A percentile compares a stretch with the other conserved stretches of the same genome.
Evolutionary conservation across 768 basidiomycete genomes (phyloP).

Genomic region (Sutorius australiensis): DNA sequence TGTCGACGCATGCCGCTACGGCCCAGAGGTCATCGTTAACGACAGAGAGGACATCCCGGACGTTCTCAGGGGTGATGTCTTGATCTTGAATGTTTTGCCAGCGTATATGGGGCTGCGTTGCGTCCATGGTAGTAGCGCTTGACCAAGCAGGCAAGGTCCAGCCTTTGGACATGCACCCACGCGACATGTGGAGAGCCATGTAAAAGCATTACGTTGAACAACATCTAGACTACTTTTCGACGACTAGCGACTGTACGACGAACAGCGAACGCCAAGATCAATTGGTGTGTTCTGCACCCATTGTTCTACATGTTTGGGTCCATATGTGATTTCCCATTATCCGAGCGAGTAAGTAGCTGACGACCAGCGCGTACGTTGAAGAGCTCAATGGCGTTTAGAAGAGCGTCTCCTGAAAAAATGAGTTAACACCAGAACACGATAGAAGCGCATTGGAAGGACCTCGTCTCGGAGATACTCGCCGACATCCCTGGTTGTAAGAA

Average conservation of each 20-base stretch:
- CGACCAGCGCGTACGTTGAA: background rate
- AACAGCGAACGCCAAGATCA: conserved; percentile 43
- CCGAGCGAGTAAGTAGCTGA: conserved; percentile 15
- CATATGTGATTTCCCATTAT: conserved; percentile 16
- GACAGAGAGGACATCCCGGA: conserved; percentile 45
- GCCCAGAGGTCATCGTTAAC: conserved; percentile 75
- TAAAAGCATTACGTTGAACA: conserved; percentile 1
- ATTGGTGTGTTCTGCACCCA: conserved; percentile 8
- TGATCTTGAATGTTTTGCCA: conserved; percentile 59
- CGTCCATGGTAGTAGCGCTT: conserved; percentile 32
- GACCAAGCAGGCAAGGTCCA: background rate
- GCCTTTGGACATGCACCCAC: conserved; percentile 1
- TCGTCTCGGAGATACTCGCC: conserved; percentile 98
- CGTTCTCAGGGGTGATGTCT: conserved; percentile 49
- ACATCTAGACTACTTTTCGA: conserved; percentile 31
- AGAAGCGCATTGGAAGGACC: conserved; percentile 39
- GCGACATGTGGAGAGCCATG: background rate
- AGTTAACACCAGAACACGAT: conserved; percentile 12
- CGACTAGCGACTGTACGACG: conserved; percentile 4
- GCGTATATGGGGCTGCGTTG: conserved; percentile 37
- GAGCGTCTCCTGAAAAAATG: conserved; percentile 60
- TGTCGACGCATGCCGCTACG: conserved; percentile 67
- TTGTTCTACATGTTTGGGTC: conserved; percentile 7
- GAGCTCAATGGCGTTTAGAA: conserved; percentile 44
- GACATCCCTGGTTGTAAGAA: conserved; percentile 63